Evolutionary conservation across 345 rosid genomes (phyloP).

Genomic region (Bruguiera parviflora): DNA sequence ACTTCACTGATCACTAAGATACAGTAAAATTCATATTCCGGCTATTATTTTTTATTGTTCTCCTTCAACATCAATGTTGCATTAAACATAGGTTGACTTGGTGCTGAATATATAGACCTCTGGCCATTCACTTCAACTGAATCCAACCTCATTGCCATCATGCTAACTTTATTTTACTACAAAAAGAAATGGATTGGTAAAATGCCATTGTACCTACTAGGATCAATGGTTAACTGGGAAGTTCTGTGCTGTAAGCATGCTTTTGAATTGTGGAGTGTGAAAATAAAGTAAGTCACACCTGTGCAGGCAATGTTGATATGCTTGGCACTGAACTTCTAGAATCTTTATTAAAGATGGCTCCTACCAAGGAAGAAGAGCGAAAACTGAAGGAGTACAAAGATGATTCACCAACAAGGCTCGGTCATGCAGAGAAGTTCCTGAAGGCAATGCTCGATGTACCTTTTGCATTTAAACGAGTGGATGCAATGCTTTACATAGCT

Average conservation of each 20-base stretch:
- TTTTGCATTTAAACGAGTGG: slow-evolving; percentile 84
- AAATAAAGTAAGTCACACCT: slow-evolving; percentile 19
- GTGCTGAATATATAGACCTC: no score
- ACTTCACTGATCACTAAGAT: no score
- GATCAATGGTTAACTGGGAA: no score
- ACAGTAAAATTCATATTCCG: no score
- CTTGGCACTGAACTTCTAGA: slow-evolving; percentile 97
- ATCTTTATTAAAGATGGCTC: slow-evolving; percentile 88
- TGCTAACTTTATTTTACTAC: no score
- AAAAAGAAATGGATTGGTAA: no score
- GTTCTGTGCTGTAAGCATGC: background rate
- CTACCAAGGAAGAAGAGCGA: slow-evolving; percentile 91
- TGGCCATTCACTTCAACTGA: no score
- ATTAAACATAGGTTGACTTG: no score
- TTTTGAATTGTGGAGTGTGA: background rate
- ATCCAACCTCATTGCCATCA: no score
- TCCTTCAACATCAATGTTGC: no score
- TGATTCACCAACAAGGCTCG: slow-evolving; percentile 71
- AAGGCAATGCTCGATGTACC: slow-evolving; percentile 87
- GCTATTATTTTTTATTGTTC: no score
- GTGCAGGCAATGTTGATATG: slow-evolving; percentile 74
- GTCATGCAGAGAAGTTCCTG: slow-evolving; percentile 88
- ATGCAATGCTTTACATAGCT: slow-evolving; percentile 85
- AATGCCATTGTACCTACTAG: no score
- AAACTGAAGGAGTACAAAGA: slow-evolving; percentile 72